Base-by-base conservation (phyloP, 2,329 filamentous ascomycete genomes). In the Epichloe brachyelytri region DNA sequence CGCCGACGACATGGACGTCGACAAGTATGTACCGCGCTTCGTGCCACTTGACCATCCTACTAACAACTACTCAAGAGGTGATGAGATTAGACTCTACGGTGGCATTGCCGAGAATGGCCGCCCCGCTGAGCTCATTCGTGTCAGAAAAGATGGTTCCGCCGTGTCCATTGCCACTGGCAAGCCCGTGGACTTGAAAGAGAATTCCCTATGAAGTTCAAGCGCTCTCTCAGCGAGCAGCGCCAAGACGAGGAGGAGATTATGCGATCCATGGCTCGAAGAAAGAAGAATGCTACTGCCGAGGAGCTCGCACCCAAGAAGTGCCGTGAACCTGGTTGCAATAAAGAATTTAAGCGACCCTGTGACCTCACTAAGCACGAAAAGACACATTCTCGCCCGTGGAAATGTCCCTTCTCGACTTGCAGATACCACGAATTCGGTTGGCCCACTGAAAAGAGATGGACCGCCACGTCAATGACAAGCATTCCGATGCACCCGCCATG, bases 311-410 rank as follows among this genome's bases (percentile, higher is more conserved):
- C 80, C 51, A 83, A 91, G 70, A 81, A 80, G 60, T 95, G 88
- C 74, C 77, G 78, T 55, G 80, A 89, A 63, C 73, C 74, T 5
- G 79, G 80, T 40, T 97, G 91, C 71, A 82, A 80, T 67, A 96
- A 95, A 71, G 82, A 91, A 68, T 97, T 97, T 74, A 94, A 93
- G 70, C 84, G 93, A 55, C 88, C 88, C n/a, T 97, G 93, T 68
- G 93, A 98, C 66, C 74, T 97, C 53, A 96, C 89, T 58, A 97
- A 97, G 75, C 93, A 98, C 70, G 86, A 95, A 72, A 98, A 97
- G 76, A 97, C 91, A 0, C 93, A 98, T 68, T 89, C 88, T 51
- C 86, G 93, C 37, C 93, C 91, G 10, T 96, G 87, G 86, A 98
- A 98, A 74, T 98, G 93, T 68, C 78, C 82, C 6, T 74, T 87